Base-by-base conservation (phyloP, 345 rosid genomes). In the Turritis glabra region DNA sequence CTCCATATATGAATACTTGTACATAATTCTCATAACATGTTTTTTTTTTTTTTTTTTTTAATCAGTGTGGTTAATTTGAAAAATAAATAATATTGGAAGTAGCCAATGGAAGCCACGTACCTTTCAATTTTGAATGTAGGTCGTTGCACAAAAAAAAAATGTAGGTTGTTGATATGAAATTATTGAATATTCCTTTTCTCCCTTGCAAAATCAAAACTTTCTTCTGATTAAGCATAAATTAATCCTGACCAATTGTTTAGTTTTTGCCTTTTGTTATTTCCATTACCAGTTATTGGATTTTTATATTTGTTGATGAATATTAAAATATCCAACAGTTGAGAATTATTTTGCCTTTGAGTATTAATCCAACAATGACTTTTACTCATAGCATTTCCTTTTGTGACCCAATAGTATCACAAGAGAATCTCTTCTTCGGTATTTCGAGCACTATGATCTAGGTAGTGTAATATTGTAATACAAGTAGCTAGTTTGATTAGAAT, bases 341-440 rank as follows among this genome's bases (percentile, higher is more conserved):
- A 22, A 53, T 72, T 14, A 53, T 52, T 19, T 51, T 50, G 51
- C 30, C 21, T 62, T 51, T 12, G 43, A 50, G 5, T 43, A 29
- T 59, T 71, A 33, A 60, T 65, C 46, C 60, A 69, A 53, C 32
- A 69, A 76, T 52, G 65, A 62, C 50, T 69, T 60, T 60, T 62
- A 76, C 70, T 69, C 71, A 76, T 76, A 53, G 56, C 70, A 77
- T 70, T 62, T 47, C 27, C 53, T 47, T 76, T 64, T 33, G 47
- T 37, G 68, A 75, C 64, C 79, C 68, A 56, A 77, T 62, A 41
- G 52, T 23, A 62, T 3, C n/a, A 37, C 76, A 76, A 55, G 46
- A 63, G 71, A 76, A 69, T 56, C 71, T 70, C 59, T 29, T 55
- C 65, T 54, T 62, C 46, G 51, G 71, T 71, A 38, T 40, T 46